These are phyloP conservation scores for Paraurostyla sp. DNA, from an alignment of 73 alveolate species.

Conservation along the genomic window DNA sequence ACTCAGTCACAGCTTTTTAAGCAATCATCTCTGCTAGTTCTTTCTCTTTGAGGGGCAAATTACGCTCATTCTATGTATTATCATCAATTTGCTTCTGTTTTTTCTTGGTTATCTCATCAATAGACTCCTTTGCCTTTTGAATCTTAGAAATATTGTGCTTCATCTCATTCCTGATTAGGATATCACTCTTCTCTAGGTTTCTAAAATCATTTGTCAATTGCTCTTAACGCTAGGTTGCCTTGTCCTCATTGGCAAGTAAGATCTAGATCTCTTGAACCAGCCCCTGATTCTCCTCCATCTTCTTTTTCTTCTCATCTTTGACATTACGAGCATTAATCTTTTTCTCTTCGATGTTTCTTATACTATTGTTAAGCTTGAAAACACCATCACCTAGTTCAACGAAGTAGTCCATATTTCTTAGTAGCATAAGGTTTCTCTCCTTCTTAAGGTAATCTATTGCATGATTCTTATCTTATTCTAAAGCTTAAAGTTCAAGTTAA, in stretches of 20 bases:
- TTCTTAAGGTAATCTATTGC: slow-evolving; percentile 82
- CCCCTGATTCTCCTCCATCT: slow-evolving; percentile 63
- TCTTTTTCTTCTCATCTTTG: slow-evolving; percentile 66
- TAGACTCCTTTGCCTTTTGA: slow-evolving; percentile 64
- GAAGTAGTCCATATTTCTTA: slow-evolving; percentile 48
- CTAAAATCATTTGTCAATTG: slow-evolving; percentile 67
- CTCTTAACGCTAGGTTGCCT: slow-evolving; percentile 59
- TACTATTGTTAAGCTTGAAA: slow-evolving; percentile 14
- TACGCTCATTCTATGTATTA: slow-evolving; percentile 36
- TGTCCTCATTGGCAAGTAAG: slow-evolving; percentile 66
- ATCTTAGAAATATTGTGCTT: slow-evolving; percentile 49
- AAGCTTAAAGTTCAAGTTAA: slow-evolving; percentile 73
- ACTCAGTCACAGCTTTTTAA: slow-evolving; percentile 18
- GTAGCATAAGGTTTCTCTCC: slow-evolving; percentile 74
- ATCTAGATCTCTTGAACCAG: slow-evolving; percentile 53
- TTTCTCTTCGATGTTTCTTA: slow-evolving; percentile 61
- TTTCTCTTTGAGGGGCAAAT: slow-evolving; percentile 45
- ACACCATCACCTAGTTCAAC: slow-evolving; percentile 68
- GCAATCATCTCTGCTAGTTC: slow-evolving; percentile 2
- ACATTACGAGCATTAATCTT: slow-evolving; percentile 43
- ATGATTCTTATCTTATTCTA: slow-evolving; percentile 82
- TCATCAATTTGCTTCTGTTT: slow-evolving; percentile 64
- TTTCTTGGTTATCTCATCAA: slow-evolving; percentile 28
- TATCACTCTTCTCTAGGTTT: slow-evolving; percentile 73
- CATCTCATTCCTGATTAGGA: slow-evolving; percentile 74